Evolutionary conservation across 768 basidiomycete species (phyloP).

Genomic region (Tricholoma sp.): DNA sequence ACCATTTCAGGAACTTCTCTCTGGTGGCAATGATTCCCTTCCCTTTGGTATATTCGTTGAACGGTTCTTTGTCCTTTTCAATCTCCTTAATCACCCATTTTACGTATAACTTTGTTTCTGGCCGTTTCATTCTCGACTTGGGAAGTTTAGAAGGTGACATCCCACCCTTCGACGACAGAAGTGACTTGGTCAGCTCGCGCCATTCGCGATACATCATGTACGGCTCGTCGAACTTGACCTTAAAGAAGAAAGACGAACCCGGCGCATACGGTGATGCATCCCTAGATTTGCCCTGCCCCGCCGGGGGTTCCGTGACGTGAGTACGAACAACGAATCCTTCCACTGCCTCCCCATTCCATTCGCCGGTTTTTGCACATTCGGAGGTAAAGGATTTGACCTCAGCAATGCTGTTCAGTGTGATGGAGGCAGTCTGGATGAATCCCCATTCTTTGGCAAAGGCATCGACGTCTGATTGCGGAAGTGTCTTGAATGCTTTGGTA

Average conservation of each 20-base stretch:
- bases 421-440: constrained; percentile 73
- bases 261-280: constrained; percentile 61
- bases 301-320: constrained; percentile 44
- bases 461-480: constrained; percentile 61
- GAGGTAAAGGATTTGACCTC: constrained; percentile 74
- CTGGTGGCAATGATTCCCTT: constrained; percentile 84
- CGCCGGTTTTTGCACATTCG: constrained; percentile 57
- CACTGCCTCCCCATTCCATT: constrained; percentile 79
- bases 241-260: constrained; percentile 95
- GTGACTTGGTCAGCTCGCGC: constrained; percentile 84
- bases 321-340: constrained; percentile 96
- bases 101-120: constrained; percentile 77
- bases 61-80: constrained; percentile 48
- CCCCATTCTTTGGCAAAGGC: constrained; percentile 88
- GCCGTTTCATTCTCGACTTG: constrained; percentile 63
- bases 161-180: constrained; percentile 40
- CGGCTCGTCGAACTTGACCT: constrained; percentile 97
- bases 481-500: constrained; percentile 63
- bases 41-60: constrained; percentile 59
- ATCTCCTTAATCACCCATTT: constrained; percentile 84
- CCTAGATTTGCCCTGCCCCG: constrained; percentile 17
- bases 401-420: constrained; percentile 51
- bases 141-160: constrained; percentile 38
- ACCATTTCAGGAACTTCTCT: constrained; percentile 73
- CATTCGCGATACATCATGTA: constrained; percentile 99